Conservation (phyloP, 2,329 filamentous ascomycete species). For the Fusarium sp. region DNA sequence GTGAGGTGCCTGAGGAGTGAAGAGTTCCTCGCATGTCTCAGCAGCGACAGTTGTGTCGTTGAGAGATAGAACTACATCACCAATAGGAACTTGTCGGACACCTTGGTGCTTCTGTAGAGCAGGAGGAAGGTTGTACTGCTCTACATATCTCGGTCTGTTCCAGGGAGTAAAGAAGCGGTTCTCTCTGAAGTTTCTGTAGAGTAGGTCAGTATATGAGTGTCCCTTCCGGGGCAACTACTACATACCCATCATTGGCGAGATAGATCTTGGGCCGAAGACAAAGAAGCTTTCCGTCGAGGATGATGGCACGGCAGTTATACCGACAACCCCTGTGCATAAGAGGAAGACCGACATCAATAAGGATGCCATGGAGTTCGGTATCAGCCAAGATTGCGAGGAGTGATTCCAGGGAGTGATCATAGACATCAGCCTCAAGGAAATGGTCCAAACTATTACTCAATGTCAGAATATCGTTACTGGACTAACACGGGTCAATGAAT, state of each 20-base stretch:
- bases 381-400: slow-evolving; percentile 50
- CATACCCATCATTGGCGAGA: slow-evolving; percentile 73
- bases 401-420: slow-evolving; percentile 49
- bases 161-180: slow-evolving; percentile 56
- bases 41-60: slow-evolving; percentile 54
- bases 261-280: slow-evolving; percentile 77
- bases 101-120: slow-evolving; percentile 65
- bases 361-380: slow-evolving; percentile 51
- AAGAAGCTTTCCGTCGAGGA: slow-evolving; percentile 71
- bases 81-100: slow-evolving; percentile 53
- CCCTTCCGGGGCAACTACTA: background rate
- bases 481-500: background rate
- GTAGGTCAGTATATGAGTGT: background rate
- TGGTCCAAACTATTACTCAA: slow-evolving; percentile 66
- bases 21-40: slow-evolving; percentile 56
- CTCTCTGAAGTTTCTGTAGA: slow-evolving; percentile 50
- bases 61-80: slow-evolving; percentile 54
- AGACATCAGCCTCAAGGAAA: slow-evolving; percentile 62
- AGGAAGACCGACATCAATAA: slow-evolving; percentile 51
- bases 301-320: slow-evolving; percentile 54
- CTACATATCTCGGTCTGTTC: slow-evolving; percentile 50
- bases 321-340: slow-evolving; percentile 55
- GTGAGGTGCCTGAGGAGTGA: slow-evolving; percentile 37
- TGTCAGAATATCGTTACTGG: background rate
- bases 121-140: slow-evolving; percentile 59